Base-by-base conservation (phyloP, 1,139 yeast species). In the Pneumocystis carinii region DNA sequence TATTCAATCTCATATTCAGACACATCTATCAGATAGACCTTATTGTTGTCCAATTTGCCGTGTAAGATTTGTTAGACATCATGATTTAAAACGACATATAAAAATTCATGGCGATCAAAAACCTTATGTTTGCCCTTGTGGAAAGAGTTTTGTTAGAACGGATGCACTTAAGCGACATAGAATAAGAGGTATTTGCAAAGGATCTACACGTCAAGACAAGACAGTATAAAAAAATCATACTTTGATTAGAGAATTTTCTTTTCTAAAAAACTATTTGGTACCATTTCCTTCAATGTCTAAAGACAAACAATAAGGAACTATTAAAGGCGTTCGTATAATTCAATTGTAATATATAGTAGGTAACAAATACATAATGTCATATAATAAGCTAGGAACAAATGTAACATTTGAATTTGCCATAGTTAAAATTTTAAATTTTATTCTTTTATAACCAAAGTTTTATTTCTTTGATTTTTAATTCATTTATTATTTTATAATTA, bases 1-100 rank as follows among this genome's bases (percentile, higher is more conserved):
- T 72, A 90, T 89, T n/a, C 79, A 97, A 66, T 89, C 97, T 0
- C 99, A 94, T 73, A 90, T 94, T 64, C 98, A 94, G 73, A 94
- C 98, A 0, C 99, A 94, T 77, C 76, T 94, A 63, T 85, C 94
- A 72, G 98, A 94, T 73, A 78, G 97, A 64, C 99, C 99, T 4
- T 84, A 86, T 70, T 66, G 73, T 2, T 87, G 92, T 72, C 82
- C 83, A 3, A 69, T 70, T 14, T 82, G 85, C 70, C 74, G 75
- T 6, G 85, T 87, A 67, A 79, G 84, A 61, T 87, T 87, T 75
- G 95, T 87, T 17, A 78, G 95, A 60, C 96, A 94, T 68, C 98
- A 94, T 72, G 99, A 94, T 74, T 78, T 94, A 69, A 83, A 90
- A 66, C 81, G 99, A 66, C 99, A 94, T 71, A 84, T 83, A 66